Evolutionary conservation across 78 protist species (phyloP), one percentile per base, ranked within the genome.

Genomic region (Dictyostelium discoideum): DNA sequence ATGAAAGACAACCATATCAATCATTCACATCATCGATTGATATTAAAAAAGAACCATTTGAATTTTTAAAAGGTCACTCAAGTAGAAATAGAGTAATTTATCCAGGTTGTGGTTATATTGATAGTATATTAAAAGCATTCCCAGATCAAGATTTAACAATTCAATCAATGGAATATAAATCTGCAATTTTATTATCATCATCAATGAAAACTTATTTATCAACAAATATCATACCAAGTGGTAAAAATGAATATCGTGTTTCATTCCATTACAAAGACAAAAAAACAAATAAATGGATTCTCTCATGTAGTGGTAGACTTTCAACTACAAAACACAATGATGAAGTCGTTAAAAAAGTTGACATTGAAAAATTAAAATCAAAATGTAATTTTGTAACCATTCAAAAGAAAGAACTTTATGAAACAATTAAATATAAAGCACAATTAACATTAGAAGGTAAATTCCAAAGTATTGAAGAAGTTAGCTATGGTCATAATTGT

Each of bases 21-120:
- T 73, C 79, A 24, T 32, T 32, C 16, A 73, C 46, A 3, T 73
- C 79, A 73, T 32, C 0, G 20, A 90, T 90, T n/a, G 57, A 90
- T 73, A 44, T 50, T 11, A 32, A 3, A 26, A 2, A 26, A 11
- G 88, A 63, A 54, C 65, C 94, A 65, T 90, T 82, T 46, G 2
- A 60, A 39, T 90, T 54, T 77, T 72, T 90, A 29, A 90, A 90
- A 39, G 94, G 87, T 32, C 94, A 90, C 39, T n/a, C 20, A 60
- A 11, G 42, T 9, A 29, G 60, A 20, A 50, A 60, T 22, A 90
- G 81, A 82, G 5, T 11, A 50, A 3, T 69, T 26, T 88, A 40
- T 18, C 79, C 86, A 60, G 93, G 93, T 3, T 60, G 86, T 44
- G 81, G 81, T 2, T 88, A 88, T 29, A 10, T 88, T 26, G 93